These are phyloP conservation scores for Starmerella apicola DNA, from an alignment of 805 yeast species.

Conservation along the genomic window DNA sequence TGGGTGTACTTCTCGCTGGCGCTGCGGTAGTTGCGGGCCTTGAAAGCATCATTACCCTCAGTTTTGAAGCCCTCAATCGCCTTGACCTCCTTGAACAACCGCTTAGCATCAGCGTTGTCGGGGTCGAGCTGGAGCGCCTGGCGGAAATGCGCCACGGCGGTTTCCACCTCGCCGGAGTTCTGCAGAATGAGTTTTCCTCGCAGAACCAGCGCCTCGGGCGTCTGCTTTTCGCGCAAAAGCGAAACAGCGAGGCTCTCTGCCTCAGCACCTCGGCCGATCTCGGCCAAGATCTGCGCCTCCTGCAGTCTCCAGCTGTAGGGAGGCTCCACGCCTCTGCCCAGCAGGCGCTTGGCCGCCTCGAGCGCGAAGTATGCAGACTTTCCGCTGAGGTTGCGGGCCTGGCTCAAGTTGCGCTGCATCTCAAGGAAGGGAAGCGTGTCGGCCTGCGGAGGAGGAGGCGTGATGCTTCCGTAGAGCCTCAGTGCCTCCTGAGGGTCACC, in stretches of 20 bases:
- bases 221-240: conserved; percentile 28
- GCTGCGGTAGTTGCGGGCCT: conserved; percentile 45
- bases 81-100: conserved; percentile 23
- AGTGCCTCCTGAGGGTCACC: conserved; percentile 30
- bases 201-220: conserved; percentile 31
- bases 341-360: conserved; percentile 28
- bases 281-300: conserved; percentile 23
- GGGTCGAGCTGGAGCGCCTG: conserved; percentile 34
- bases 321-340: conserved; percentile 26
- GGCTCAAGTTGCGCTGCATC: conserved; percentile 28
- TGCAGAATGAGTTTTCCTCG: conserved; percentile 29
- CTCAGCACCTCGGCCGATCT: conserved; percentile 25
- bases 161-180: conserved; percentile 29
- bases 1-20: conserved; percentile 62
- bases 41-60: conserved; percentile 62
- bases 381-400: conserved; percentile 26
- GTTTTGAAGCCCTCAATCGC: conserved; percentile 27
- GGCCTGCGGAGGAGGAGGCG: conserved; percentile 16
- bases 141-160: conserved; percentile 29
- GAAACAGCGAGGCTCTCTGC: conserved; percentile 29
- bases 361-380: conserved; percentile 29
- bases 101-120: conserved; percentile 28
- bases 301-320: conserved; percentile 30
- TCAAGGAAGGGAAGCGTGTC: conserved; percentile 26
- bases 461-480: conserved; percentile 20